Evolutionary conservation across 1,139 yeast species (phyloP).

Genomic region (Sugiyamaella castrensis): DNA sequence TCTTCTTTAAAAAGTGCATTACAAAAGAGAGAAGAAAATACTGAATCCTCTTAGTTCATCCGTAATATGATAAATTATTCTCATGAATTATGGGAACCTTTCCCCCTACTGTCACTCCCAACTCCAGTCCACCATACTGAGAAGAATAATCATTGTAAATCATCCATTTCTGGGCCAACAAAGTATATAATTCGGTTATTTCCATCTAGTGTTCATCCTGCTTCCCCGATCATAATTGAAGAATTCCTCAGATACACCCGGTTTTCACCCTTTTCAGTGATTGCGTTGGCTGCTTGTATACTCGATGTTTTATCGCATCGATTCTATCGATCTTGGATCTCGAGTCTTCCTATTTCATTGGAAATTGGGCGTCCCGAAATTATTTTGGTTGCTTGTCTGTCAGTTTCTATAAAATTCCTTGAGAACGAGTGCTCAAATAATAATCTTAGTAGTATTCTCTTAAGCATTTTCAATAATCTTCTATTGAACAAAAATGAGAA

Average conservation of each 20-base stretch:
- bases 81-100: too few relatives aligned
- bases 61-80: too few relatives aligned
- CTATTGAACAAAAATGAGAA: too few relatives aligned
- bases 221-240: constrained; percentile 17
- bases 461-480: too few relatives aligned
- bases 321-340: constrained; percentile 21
- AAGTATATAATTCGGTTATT: constrained; percentile 17
- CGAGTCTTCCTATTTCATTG: constrained; percentile 16
- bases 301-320: constrained; percentile 20
- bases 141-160: too few relatives aligned
- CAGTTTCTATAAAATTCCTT: constrained; percentile 19
- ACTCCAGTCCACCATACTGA: too few relatives aligned
- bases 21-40: too few relatives aligned
- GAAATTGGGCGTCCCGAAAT: constrained; percentile 20
- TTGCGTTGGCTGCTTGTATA: constrained; percentile 19
- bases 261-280: constrained; percentile 13
- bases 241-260: constrained; percentile 11
- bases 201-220: constrained; percentile 19
- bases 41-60: too few relatives aligned
- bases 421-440: constrained; percentile 13
- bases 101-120: too few relatives aligned
- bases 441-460: too few relatives aligned
- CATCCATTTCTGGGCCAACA: constrained; percentile 10
- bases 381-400: constrained; percentile 17
- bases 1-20: too few relatives aligned